Base-by-base conservation (phyloP, 2,329 filamentous ascomycete genomes). In the Aspergillus fijiensis region DNA sequence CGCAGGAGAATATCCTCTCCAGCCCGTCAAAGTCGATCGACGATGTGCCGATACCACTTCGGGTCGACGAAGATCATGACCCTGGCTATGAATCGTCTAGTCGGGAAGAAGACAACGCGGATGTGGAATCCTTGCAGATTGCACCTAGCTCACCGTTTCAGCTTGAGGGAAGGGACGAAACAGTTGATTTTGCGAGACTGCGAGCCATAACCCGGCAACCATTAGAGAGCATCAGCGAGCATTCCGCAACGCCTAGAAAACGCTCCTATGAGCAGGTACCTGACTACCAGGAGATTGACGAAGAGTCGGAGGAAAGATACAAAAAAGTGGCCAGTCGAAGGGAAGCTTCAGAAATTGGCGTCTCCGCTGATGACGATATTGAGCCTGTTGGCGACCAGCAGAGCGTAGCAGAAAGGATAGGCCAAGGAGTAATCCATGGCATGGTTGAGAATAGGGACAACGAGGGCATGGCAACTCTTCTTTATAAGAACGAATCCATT, bases 391-490 rank as follows among this genome's bases (percentile, higher is more conserved):
- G 67, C 50, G 67, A 70, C 16, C 64, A 45, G 39, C 14, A 64
- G 51, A 66, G 60, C 47, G 23, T 63, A 7, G 33, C 35, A 23
- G 60, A 64, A 21, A 52, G 27, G 21, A 39, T 23, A 21, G 60
- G 39, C 19, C 67, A 58, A 29, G 68, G 70, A n/a, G 69, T 73
- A 21, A 72, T 65, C 39, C 72, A 70, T 56, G 78, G 74, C 54
- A 68, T 74, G 54, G 69, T 77, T 51, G 72, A 78, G 39, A 75
- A 77, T 27, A 74, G 65, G 12, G 69, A 66, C 19, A 74, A 79
- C 33, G 77, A 79, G 62, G 75, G 74, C 48, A 78, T 79, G 76
- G 78, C 76, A 64, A 76, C 76, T 49, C 73, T 78, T 35, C 66
- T 72, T 14, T 71, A 72, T 47, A 69, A 66, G n/a, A 63, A 55